Evolutionary conservation across 2,329 filamentous ascomycete species (phyloP).

Genomic region (Fragosphaeria purpurea): DNA sequence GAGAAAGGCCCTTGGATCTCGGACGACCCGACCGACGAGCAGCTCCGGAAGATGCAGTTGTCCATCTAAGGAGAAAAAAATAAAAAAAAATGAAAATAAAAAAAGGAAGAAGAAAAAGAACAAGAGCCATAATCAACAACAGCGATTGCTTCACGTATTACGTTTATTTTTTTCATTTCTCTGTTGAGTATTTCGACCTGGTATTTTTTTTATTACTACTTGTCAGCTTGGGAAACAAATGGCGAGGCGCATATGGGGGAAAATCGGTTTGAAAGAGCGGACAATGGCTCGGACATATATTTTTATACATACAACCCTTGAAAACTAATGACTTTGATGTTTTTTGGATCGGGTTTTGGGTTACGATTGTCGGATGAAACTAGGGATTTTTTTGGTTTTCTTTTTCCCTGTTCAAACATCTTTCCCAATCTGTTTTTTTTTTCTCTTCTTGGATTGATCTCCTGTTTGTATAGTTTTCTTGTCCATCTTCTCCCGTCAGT

Average conservation of each 20-base stretch:
- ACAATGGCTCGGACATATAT: too few species aligned
- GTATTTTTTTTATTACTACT: too few species aligned
- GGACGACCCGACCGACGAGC: slow-evolving; percentile 56
- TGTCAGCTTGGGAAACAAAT: too few species aligned
- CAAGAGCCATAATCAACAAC: slow-evolving; percentile 26
- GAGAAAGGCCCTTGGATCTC: slow-evolving; percentile 81
- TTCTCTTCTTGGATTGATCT: background rate
- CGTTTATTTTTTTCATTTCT: too few species aligned
- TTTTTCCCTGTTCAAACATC: background rate
- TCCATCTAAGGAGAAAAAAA: background rate
- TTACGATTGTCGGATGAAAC: too few species aligned
- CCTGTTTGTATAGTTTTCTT: background rate
- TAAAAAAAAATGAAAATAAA: background rate
- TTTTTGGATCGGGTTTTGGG: too few species aligned
- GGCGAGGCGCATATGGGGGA: too few species aligned
- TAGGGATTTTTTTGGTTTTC: background rate
- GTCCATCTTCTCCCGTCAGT: background rate
- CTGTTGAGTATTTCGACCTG: too few species aligned
- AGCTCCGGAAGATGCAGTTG: slow-evolving; percentile 44
- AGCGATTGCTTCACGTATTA: slow-evolving; percentile 25
- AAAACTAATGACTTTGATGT: background rate
- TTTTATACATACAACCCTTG: too few species aligned
- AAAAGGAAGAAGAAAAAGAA: too few species aligned
- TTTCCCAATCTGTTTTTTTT: background rate
- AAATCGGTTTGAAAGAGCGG: too few species aligned